A percentile compares a stretch with the other conserved stretches of the same genome.
Conservation (phyloP, 176 grass and related monocot species). For the Hsuehochloa calcarea region DNA sequence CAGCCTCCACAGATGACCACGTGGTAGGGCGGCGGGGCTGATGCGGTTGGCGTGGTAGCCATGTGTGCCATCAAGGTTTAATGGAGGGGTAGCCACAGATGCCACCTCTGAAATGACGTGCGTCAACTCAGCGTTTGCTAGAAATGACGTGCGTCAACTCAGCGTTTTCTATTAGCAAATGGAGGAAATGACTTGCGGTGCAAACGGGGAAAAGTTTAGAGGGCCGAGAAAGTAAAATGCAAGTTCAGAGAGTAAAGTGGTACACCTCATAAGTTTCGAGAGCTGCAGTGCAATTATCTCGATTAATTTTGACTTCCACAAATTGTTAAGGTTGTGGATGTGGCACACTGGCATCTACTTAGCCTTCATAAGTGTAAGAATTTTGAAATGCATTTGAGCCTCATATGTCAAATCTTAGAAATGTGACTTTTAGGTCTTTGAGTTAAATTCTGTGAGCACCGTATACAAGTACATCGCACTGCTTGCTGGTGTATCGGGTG, state of each 20-base stretch:
- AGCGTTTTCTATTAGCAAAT: too few relatives aligned
- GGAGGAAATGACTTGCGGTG: too few relatives aligned
- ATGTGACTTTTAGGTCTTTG: not conserved
- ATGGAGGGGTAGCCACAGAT: too few relatives aligned
- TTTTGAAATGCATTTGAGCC: not conserved
- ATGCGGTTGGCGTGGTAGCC: not conserved
- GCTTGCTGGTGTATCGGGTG: not conserved
- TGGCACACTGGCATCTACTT: not conserved
- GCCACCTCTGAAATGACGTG: too few relatives aligned
- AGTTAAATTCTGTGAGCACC: not conserved
- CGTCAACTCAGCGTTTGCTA: too few relatives aligned
- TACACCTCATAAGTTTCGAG: too few relatives aligned
- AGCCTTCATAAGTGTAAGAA: not conserved
- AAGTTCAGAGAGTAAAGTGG: too few relatives aligned
- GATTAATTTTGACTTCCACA: not conserved
- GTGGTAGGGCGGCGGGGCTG: slow-evolving; percentile 17
- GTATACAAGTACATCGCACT: not conserved
- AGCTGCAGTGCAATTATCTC: too few relatives aligned
- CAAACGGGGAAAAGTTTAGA: too few relatives aligned
- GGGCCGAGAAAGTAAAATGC: too few relatives aligned
- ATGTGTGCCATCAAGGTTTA: not conserved
- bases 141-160: too few relatives aligned
- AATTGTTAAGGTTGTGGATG: not conserved
- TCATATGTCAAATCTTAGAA: not conserved
- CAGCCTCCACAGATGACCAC: slow-evolving; percentile 80